A percentile compares a stretch with the other conserved stretches of the same genome.
These are phyloP conservation scores for Citrus australasica DNA, from an alignment of 345 rosid genomes.

Conservation along the genomic window DNA sequence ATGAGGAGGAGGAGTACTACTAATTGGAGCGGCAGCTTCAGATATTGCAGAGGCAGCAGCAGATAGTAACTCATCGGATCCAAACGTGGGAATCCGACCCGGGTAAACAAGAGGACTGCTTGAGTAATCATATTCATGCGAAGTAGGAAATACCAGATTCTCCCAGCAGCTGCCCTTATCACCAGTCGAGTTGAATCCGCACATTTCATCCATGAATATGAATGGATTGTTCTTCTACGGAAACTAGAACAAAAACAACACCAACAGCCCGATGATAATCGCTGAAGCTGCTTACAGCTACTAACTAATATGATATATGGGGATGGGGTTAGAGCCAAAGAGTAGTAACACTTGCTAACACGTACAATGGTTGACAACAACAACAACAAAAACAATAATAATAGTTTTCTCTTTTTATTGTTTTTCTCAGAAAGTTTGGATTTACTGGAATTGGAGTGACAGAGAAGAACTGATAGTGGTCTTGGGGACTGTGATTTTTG, in stretches of 20 bases:
- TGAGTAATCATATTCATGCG: slow-evolving; percentile 37
- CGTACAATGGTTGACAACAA: neutral
- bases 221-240: neutral
- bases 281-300: neutral
- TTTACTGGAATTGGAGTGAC: slow-evolving; percentile 32
- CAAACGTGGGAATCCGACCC: slow-evolving; percentile 48
- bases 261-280: neutral
- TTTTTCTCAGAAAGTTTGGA: slow-evolving; percentile 1
- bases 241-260: neutral
- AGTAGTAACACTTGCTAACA: neutral
- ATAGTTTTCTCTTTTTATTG: neutral
- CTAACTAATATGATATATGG: neutral
- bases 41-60: slow-evolving; percentile 58
- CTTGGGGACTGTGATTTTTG: slow-evolving; percentile 27
- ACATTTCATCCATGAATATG: slow-evolving; percentile 72
- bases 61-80: slow-evolving; percentile 63
- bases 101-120: slow-evolving; percentile 24
- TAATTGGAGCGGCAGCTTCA: slow-evolving; percentile 47
- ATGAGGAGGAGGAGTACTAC: neutral
- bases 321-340: neutral
- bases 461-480: slow-evolving; percentile 23
- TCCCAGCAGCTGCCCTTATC: slow-evolving; percentile 33
- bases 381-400: neutral
- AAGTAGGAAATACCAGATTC: slow-evolving; percentile 42
- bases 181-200: slow-evolving; percentile 44